phyloP scores from a whole-genome alignment of 1,284 basidiomycete species.

The Sanghuangporus sanghuang region DNA sequence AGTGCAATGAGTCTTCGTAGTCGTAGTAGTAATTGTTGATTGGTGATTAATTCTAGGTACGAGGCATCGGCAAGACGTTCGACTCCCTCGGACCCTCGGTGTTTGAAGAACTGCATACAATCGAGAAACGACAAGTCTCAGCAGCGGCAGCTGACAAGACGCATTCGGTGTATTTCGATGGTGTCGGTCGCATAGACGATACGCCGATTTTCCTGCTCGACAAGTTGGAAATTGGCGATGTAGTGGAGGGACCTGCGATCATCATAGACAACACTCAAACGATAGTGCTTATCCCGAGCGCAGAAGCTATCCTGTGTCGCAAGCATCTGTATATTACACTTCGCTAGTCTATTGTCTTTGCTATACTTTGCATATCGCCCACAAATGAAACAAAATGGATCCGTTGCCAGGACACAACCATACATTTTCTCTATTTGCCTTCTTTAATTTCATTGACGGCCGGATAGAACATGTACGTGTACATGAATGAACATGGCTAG shows the following conservation, averaged over 20 bases:
- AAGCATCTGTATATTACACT: conserved; percentile 69
- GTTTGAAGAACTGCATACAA: conserved; percentile 60
- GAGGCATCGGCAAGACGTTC: conserved; percentile 87
- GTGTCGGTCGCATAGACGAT: conserved; percentile 62
- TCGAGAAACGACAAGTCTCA: conserved; percentile 40
- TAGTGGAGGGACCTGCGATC: conserved; percentile 78
- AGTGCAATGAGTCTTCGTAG: neutral
- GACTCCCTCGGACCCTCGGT: conserved; percentile 78
- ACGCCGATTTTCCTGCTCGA: conserved; percentile 80
- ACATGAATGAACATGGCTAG: neutral
- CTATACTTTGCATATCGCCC: neutral
- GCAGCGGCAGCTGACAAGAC: conserved; percentile 43
- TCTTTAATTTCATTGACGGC: neutral
- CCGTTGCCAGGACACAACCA: neutral
- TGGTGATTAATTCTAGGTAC: conserved; percentile 34
- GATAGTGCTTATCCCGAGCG: conserved; percentile 73
- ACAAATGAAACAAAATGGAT: neutral
- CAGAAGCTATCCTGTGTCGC: conserved; percentile 59
- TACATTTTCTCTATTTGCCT: neutral
- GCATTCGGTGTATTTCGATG: conserved; percentile 77
- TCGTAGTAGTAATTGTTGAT: neutral
- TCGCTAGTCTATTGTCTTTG: neutral
- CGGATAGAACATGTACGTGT: neutral
- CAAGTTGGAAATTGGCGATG: conserved; percentile 62
- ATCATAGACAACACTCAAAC: conserved; percentile 93